phyloP scores from a whole-genome alignment of 2,329 filamentous ascomycete genomes.

The Colletotrichum nymphaeae region DNA sequence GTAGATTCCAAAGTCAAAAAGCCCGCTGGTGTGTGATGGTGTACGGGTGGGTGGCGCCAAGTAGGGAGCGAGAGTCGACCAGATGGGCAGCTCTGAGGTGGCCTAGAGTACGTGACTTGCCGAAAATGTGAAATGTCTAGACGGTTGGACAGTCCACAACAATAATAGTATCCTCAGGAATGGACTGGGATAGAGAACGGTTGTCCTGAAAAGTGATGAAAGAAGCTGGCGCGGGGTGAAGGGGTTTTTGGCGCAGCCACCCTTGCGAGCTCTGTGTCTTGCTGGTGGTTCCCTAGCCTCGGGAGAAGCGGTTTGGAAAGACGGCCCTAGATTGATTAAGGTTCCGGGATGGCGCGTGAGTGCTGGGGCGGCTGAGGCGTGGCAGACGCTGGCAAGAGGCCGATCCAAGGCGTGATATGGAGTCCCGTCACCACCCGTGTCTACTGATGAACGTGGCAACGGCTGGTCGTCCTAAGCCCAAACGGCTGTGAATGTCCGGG shows the following conservation, averaged over 20 bases:
- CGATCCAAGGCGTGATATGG: constrained; percentile 21
- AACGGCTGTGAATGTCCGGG: background rate
- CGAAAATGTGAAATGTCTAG: background rate
- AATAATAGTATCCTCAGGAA: constrained; percentile 4
- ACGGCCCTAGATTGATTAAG: constrained; percentile 25
- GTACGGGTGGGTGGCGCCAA: background rate
- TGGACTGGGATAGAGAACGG: constrained; percentile 1
- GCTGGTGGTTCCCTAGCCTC: constrained; percentile 26
- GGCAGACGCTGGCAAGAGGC: constrained; percentile 20
- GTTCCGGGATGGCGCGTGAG: constrained; percentile 35
- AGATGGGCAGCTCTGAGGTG: background rate
- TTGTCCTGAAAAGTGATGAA: constrained; percentile 21
- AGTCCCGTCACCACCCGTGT: constrained; percentile 11
- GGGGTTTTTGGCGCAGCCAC: constrained; percentile 24
- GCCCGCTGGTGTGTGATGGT: constrained; percentile 6
- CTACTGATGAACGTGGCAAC: constrained; percentile 27
- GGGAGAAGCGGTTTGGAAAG: constrained; percentile 29
- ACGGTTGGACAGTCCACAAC: background rate
- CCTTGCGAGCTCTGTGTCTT: constrained; percentile 11
- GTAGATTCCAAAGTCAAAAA: background rate
- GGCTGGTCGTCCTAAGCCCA: constrained; percentile 19
- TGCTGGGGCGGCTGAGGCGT: constrained; percentile 27
- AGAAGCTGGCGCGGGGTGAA: constrained; percentile 30
- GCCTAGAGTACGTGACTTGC: background rate
- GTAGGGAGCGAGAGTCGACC: background rate